These are phyloP conservation scores for Clonostachys byssicola DNA, from an alignment of 2,329 filamentous ascomycete species.

Conservation along the genomic window DNA sequence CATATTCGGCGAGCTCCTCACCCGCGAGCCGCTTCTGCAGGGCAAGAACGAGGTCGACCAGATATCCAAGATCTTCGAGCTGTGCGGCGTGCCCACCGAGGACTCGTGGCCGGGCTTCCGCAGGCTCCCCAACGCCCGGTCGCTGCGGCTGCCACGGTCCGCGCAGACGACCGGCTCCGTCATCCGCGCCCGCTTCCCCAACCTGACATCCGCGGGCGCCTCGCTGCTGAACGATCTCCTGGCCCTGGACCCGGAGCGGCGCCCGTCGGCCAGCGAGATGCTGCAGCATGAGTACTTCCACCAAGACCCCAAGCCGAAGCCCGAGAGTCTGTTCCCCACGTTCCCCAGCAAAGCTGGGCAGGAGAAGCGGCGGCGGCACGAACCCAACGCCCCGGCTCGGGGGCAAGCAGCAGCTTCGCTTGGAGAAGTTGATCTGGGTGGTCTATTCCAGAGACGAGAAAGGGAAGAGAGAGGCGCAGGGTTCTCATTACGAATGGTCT, in stretches of 20 bases:
- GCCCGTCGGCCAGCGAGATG: slow-evolving; percentile 71
- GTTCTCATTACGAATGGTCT: slow-evolving; percentile 60
- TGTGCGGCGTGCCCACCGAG: slow-evolving; percentile 82
- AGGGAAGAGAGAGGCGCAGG: slow-evolving; percentile 62
- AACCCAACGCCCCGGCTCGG: slow-evolving; percentile 77
- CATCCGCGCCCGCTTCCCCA: slow-evolving; percentile 75
- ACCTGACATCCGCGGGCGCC: slow-evolving; percentile 72
- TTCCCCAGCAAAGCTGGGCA: slow-evolving; percentile 94
- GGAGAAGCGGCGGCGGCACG: slow-evolving; percentile 69
- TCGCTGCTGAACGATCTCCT: slow-evolving; percentile 67
- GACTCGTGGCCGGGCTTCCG: slow-evolving; percentile 83
- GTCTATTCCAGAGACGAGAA: slow-evolving; percentile 65
- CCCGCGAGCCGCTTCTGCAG: slow-evolving; percentile 76
- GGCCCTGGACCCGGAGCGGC: slow-evolving; percentile 65
- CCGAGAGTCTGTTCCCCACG: slow-evolving; percentile 89
- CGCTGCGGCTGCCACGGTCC: slow-evolving; percentile 61
- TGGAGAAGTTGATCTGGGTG: slow-evolving; percentile 60
- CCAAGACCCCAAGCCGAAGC: slow-evolving; percentile 87
- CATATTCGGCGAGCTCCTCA: slow-evolving; percentile 88
- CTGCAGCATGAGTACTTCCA: slow-evolving; percentile 79
- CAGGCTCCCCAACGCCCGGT: slow-evolving; percentile 80
- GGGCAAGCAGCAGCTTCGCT: slow-evolving; percentile 61
- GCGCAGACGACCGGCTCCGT: slow-evolving; percentile 36
- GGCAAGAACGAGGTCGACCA: slow-evolving; percentile 93
- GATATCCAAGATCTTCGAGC: slow-evolving; percentile 79